A percentile compares a stretch with the other conserved stretches of the same genome.
Conservation (phyloP, 345 rosid genomes). For the Eutrema japonicum region DNA sequence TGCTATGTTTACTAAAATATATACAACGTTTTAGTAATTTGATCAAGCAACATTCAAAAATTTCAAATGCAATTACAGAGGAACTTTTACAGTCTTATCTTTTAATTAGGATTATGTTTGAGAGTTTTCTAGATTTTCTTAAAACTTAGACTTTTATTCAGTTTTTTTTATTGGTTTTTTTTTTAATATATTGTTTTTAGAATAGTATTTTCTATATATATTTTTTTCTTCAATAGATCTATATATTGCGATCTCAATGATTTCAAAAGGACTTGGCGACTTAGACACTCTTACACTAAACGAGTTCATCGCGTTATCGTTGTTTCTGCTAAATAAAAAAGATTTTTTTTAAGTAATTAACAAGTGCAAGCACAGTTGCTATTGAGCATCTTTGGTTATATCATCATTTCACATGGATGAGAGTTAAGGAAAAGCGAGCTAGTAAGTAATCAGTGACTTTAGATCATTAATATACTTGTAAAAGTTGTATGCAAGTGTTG, state of each 20-base stretch:
- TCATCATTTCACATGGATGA: slow-evolving; percentile 37
- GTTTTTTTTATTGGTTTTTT: not conserved
- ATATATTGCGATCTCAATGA: not conserved
- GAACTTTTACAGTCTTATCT: not conserved
- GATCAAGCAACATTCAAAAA: slow-evolving; percentile 1
- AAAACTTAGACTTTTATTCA: not conserved
- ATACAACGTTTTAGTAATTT: not conserved
- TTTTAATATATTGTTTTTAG: not conserved
- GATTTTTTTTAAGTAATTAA: not conserved
- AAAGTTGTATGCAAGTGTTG: slow-evolving; percentile 43
- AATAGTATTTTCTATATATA: not conserved
- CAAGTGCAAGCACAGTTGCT: slow-evolving; percentile 1
- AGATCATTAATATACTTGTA: slow-evolving; percentile 34
- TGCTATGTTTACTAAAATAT: not conserved
- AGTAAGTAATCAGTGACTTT: slow-evolving; percentile 32
- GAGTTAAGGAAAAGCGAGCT: slow-evolving; percentile 41
- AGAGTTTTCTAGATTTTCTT: not conserved
- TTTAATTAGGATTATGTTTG: not conserved
- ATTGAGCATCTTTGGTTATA: not conserved
- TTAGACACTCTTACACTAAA: not conserved
- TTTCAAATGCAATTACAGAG: not conserved
- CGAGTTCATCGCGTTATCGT: not conserved
- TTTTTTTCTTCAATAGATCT: not conserved
- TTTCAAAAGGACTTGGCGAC: not conserved
- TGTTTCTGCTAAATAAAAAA: not conserved